Percentiles rank a stretch among this genome's conserved stretches.
These are phyloP conservation scores for Dendrocalamus sinicus DNA, from an alignment of 176 grass and related monocot genomes.

Conservation along the genomic window DNA sequence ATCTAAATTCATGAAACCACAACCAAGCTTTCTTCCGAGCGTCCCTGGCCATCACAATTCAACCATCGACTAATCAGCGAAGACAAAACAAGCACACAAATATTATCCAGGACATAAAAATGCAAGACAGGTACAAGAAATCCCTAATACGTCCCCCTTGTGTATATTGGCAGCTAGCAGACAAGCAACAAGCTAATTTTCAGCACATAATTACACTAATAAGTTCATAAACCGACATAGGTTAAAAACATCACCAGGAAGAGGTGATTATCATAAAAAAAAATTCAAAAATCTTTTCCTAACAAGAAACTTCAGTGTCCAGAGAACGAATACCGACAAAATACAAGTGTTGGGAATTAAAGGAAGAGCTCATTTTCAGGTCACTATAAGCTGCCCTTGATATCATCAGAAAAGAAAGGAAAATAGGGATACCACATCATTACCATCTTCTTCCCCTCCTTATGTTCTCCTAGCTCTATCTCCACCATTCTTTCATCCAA, in stretches of 20 bases:
- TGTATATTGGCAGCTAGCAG: constrained; percentile 6
- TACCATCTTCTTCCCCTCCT: constrained; percentile 44
- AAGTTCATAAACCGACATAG: not conserved
- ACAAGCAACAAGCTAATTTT: not conserved
- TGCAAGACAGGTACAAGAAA: not conserved
- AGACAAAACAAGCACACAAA: constrained; percentile 1
- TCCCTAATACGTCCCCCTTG: not conserved
- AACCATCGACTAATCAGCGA: constrained; percentile 18
- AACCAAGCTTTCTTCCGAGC: constrained; percentile 70
- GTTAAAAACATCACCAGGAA: constrained; percentile 8
- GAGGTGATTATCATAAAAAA: not conserved
- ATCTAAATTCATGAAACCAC: constrained; percentile 71
- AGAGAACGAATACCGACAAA: constrained; percentile 43
- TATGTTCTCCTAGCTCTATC: constrained; percentile 48
- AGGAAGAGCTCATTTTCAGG: constrained; percentile 55
- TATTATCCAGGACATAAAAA: constrained; percentile 23
- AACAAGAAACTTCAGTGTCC: constrained; percentile 30
- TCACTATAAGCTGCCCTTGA: constrained; percentile 47
- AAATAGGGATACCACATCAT: constrained; percentile 54
- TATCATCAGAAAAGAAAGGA: constrained; percentile 58
- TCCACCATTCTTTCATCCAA: constrained; percentile 46
- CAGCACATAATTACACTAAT: not conserved
- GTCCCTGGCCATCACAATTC: constrained; percentile 49
- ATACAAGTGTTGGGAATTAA: constrained; percentile 32
- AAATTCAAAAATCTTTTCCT: not conserved